These are phyloP conservation scores for Alternaria hordeiaustralica DNA, from an alignment of 2,329 filamentous ascomycete species.

Conservation along the genomic window DNA sequence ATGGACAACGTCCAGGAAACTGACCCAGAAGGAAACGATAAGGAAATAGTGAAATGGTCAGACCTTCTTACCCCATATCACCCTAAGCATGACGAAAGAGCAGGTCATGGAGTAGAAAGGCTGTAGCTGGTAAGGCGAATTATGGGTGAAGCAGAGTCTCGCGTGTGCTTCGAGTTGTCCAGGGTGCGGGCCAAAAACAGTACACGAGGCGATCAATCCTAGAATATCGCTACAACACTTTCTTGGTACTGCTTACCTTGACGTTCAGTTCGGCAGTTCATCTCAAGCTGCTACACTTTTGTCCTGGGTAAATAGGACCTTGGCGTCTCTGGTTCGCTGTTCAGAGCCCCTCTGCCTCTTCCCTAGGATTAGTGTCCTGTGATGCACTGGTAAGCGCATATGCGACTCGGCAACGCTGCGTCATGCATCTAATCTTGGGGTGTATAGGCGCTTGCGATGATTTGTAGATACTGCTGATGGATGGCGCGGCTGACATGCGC, in stretches of 20 bases:
- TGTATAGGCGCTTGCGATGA: slow-evolving; percentile 25
- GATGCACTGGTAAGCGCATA: slow-evolving; percentile 22
- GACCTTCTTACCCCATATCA: not conserved
- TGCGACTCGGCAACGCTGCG: slow-evolving; percentile 10
- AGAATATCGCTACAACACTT: slow-evolving; percentile 21
- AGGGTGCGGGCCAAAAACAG: slow-evolving; percentile 8
- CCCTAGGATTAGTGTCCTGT: slow-evolving; percentile 16
- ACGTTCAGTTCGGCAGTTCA: slow-evolving; percentile 15
- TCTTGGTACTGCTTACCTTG: slow-evolving; percentile 30
- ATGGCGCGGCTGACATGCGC: slow-evolving; percentile 28
- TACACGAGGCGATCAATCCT: slow-evolving; percentile 6
- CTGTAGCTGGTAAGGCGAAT: not conserved
- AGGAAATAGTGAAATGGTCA: slow-evolving; percentile 14
- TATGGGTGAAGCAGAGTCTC: not conserved
- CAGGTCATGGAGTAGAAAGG: not conserved
- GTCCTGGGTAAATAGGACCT: slow-evolving; percentile 10
- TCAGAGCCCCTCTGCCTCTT: slow-evolving; percentile 4
- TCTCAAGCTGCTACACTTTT: not conserved
- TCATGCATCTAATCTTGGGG: slow-evolving; percentile 24
- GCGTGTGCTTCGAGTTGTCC: not conserved
- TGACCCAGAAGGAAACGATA: slow-evolving; percentile 15
- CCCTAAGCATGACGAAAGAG: slow-evolving; percentile 14
- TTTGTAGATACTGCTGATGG: slow-evolving; percentile 20
- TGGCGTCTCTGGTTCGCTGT: not conserved
- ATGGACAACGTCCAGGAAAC: slow-evolving; percentile 7